Conservation (phyloP, 352 stramenopile species). For the Globisporangium cylindrosporum region DNA sequence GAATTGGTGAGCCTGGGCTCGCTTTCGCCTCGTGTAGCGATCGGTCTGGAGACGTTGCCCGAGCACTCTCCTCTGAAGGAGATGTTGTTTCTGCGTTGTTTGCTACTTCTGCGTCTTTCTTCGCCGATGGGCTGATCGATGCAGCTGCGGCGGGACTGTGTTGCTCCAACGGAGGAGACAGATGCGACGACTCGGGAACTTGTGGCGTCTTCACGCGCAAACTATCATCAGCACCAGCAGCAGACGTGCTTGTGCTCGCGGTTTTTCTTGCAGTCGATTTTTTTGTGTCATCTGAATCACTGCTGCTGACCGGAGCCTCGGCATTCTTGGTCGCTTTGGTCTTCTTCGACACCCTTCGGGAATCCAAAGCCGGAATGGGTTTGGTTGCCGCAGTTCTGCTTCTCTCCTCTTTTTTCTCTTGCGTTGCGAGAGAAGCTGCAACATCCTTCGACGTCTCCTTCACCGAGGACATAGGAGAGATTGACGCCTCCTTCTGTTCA, state of each 20-base stretch:
- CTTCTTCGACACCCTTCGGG: constrained; percentile 3
- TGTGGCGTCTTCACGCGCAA: constrained; percentile 48
- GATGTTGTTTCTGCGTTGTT: constrained; percentile 5
- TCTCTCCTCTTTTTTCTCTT: constrained; percentile 9
- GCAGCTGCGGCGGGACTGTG: constrained; percentile 36
- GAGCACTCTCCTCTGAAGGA: constrained; percentile 5
- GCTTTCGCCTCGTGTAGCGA: constrained; percentile 8
- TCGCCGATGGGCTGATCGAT: constrained; percentile 53
- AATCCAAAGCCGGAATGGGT: neutral
- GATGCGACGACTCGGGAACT: constrained; percentile 42
- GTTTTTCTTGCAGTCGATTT: neutral
- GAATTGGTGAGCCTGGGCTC: neutral
- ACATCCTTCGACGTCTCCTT: constrained; percentile 18
- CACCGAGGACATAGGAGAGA: constrained; percentile 18
- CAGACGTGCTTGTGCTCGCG: neutral
- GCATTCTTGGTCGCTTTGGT: constrained; percentile 1
- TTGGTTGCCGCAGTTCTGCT: neutral
- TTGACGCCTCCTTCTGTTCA: constrained; percentile 19
- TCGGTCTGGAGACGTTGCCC: neutral
- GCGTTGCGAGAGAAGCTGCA: neutral
- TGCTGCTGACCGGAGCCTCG: neutral
- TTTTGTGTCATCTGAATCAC: constrained; percentile 9
- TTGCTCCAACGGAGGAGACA: constrained; percentile 46
- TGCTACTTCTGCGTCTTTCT: constrained; percentile 31
- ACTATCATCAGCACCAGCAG: constrained; percentile 6